Conservation (phyloP, 805 yeast genomes). For the Wickerhamiella kurtzmanii region DNA sequence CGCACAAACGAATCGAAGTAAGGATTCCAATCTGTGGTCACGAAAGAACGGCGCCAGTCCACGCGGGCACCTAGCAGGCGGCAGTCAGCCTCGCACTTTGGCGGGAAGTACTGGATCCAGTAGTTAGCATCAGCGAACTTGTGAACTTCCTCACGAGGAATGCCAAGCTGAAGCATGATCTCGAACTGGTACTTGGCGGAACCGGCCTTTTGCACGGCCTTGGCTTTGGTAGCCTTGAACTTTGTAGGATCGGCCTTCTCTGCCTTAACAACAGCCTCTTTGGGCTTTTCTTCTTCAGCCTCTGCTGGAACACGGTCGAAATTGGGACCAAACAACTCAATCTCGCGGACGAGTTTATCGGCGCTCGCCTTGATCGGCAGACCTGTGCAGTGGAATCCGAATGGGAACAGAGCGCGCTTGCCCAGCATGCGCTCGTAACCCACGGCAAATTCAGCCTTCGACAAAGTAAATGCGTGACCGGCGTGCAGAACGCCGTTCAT, state of each 20-base stretch:
- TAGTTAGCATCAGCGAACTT: constrained; percentile 84
- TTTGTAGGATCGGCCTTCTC: constrained; percentile 57
- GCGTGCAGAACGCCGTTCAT: constrained; percentile 98
- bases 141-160: constrained; percentile 65
- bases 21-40: constrained; percentile 90
- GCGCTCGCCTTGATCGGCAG: constrained; percentile 95
- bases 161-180: constrained; percentile 90
- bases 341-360: constrained; percentile 84
- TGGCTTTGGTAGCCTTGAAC: constrained; percentile 83
- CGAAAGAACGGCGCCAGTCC: constrained; percentile 94
- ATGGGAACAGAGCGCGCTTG: constrained; percentile 80
- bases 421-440: constrained; percentile 95
- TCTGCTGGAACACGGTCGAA: constrained; percentile 40
- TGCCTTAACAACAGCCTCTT: constrained; percentile 14
- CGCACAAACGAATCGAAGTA: constrained; percentile 88
- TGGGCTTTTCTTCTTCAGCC: constrained; percentile 31
- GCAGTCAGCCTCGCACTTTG: constrained; percentile 70
- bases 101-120: constrained; percentile 90
- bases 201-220: constrained; percentile 88
- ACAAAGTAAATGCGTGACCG: constrained; percentile 90
- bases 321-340: constrained; percentile 78
- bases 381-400: constrained; percentile 99
- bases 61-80: constrained; percentile 77
- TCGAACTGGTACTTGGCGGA: constrained; percentile 90
- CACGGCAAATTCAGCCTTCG: constrained; percentile 81